Conservation (phyloP, 148 eudicot species). For the Nyssa sinensis region DNA sequence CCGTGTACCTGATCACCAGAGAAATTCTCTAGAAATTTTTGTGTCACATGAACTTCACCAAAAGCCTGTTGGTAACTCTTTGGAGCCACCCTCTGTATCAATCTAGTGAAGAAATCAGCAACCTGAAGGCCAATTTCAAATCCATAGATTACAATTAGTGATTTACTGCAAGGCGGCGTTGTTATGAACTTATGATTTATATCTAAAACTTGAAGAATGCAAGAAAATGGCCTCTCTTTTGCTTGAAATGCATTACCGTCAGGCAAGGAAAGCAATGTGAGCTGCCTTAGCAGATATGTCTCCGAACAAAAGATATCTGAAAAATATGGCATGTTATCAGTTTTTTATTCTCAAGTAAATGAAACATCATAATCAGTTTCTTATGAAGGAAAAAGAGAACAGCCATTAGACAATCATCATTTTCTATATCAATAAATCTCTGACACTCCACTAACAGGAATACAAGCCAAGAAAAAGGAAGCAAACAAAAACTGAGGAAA, state of each 20-base stretch:
- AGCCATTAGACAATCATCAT: background rate
- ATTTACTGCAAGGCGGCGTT: background rate
- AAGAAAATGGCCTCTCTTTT: background rate
- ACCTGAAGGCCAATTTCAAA: slow-evolving; percentile 40
- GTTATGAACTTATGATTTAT: background rate
- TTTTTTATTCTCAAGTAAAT: background rate
- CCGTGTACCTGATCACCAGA: slow-evolving; percentile 85
- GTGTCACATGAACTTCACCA: slow-evolving; percentile 84
- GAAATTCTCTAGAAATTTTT: slow-evolving; percentile 90
- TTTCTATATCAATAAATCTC: background rate
- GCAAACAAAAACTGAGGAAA: background rate
- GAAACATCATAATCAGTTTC: background rate
- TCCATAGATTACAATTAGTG: background rate
- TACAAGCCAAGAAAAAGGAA: background rate
- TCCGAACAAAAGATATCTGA: slow-evolving; percentile 90
- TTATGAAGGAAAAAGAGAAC: background rate
- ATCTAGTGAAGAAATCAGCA: slow-evolving; percentile 72
- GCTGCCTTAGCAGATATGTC: slow-evolving; percentile 87
- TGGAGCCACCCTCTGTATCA: slow-evolving; percentile 93
- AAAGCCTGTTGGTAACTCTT: slow-evolving; percentile 92
- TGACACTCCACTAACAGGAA: background rate
- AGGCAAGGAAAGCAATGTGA: slow-evolving; percentile 73
- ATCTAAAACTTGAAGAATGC: background rate
- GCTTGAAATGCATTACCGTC: slow-evolving; percentile 45
- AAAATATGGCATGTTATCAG: slow-evolving; percentile 5